Base-by-base conservation (phyloP, 805 yeast species). In the Schizosaccharomyces cryophilus region DNA sequence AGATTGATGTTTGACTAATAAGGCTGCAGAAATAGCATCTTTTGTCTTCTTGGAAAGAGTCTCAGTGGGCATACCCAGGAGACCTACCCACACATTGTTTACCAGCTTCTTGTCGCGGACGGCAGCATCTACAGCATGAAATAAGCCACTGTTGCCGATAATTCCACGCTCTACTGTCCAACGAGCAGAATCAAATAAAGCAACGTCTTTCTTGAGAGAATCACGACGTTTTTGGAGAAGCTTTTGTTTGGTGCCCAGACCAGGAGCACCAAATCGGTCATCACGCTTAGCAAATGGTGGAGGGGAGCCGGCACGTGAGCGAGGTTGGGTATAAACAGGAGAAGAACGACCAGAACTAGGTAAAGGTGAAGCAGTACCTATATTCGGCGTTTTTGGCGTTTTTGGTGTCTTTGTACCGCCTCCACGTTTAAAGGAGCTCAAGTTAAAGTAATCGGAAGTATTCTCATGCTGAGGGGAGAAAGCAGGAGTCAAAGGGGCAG, bases 51-150 rank as follows among this genome's bases (percentile, higher is more conserved):
- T 72, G 4, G 93, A 84, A 21, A 93, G 77, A 35, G 77, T 81
- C 71, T 93, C 96, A 21, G 90, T 84, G 21, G 96, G 95, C 77
- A 88, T 84, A 31, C 95, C 94, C 42, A 85, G 72, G 0, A 95
- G 82, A n/a, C 98, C 98, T 1, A 90, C 79, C 95, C 96, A 90
- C 62, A 73, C 74, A 59, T 74, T 75, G 4, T 72, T 68, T 11
- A 13, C 9, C 17, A 48, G 38, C 56, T 74, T 70, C 26, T 71
- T 63, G 11, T 74, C 73, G 0, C 71, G 67, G 47, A 64, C 62
- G 0, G 90, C 84, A 5, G 83, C 73, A 59, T 78, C 77, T 17
- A 93, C 79, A 0, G 97, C 96, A 65, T 93, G 90, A 64, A 80
- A 79, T 66, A 93, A 76, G 7, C 95, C 93, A 40, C 89, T 95